Evolutionary conservation across 352 stramenopile genomes (phyloP).

Genomic region (Pythium vanterpoolii): DNA sequence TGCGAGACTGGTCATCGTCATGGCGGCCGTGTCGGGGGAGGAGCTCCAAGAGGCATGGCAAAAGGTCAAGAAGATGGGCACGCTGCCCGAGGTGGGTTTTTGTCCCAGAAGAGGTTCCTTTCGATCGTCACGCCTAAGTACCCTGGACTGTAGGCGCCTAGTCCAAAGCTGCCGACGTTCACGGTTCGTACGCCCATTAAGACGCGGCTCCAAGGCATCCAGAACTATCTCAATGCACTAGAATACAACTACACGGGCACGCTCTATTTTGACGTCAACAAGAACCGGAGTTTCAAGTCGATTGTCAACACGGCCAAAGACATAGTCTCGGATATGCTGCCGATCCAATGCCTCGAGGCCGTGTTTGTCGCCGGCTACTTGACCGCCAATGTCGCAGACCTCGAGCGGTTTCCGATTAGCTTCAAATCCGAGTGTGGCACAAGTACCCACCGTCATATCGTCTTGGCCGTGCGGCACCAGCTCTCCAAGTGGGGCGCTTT

Average conservation of each 20-base stretch:
- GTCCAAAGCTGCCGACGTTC: constrained; percentile 58
- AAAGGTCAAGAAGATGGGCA: constrained; percentile 56
- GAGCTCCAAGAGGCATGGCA: constrained; percentile 69
- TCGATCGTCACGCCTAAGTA: neutral
- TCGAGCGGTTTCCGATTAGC: constrained; percentile 82
- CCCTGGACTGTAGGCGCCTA: constrained; percentile 34
- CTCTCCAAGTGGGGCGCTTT: constrained; percentile 80
- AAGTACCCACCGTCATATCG: constrained; percentile 75
- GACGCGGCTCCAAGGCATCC: constrained; percentile 47
- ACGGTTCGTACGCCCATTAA: constrained; percentile 58
- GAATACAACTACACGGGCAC: constrained; percentile 88
- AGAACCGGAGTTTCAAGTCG: constrained; percentile 88
- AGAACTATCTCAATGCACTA: constrained; percentile 64
- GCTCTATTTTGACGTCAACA: constrained; percentile 84
- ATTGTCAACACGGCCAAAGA: constrained; percentile 85
- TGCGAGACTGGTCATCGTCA: constrained; percentile 14
- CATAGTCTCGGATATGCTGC: constrained; percentile 76
- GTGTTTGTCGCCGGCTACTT: constrained; percentile 84
- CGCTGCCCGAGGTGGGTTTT: constrained; percentile 41
- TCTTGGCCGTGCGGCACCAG: constrained; percentile 71
- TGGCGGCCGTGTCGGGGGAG: constrained; percentile 57
- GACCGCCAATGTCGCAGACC: constrained; percentile 56
- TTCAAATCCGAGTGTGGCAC: constrained; percentile 75
- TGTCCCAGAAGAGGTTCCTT: neutral
- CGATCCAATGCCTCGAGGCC: constrained; percentile 88